These are phyloP conservation scores for Phytopythium litorale DNA, from an alignment of 352 stramenopile species.

Conservation along the genomic window DNA sequence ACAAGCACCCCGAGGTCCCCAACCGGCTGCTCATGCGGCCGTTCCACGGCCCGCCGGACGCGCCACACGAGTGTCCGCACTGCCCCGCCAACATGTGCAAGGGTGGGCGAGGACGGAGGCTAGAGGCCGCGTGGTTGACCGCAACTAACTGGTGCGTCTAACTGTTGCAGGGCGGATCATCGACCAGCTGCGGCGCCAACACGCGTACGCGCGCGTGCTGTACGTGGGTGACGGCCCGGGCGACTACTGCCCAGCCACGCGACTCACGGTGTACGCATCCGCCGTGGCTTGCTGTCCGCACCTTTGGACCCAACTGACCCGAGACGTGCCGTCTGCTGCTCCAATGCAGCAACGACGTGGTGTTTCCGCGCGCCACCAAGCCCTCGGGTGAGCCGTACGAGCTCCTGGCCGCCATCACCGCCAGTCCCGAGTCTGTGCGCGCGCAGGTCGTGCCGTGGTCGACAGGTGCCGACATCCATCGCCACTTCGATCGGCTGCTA, in stretches of 20 bases:
- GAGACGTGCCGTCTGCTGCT: background rate
- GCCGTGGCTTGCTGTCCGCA: background rate
- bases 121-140: background rate
- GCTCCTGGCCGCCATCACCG: slow-evolving; percentile 31
- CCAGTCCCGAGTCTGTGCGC: slow-evolving; percentile 21
- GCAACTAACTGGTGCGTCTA: background rate
- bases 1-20: slow-evolving; percentile 10
- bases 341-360: slow-evolving; percentile 32
- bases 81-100: slow-evolving; percentile 68
- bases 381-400: slow-evolving; percentile 27
- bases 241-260: slow-evolving; percentile 45
- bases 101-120: slow-evolving; percentile 11
- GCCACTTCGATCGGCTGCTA: slow-evolving; percentile 28
- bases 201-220: slow-evolving; percentile 34
- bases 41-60: slow-evolving; percentile 22
- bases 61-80: slow-evolving; percentile 33
- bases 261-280: slow-evolving; percentile 29
- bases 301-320: background rate
- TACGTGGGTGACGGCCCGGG: slow-evolving; percentile 48
- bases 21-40: slow-evolving; percentile 29
- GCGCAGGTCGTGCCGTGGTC: slow-evolving; percentile 43
- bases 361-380: slow-evolving; percentile 40
- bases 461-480: slow-evolving; percentile 47
- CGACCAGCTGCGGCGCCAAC: slow-evolving; percentile 23
- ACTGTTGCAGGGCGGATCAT: slow-evolving; percentile 32